Evolutionary conservation across 176 grass and related monocot genomes (phyloP).

Genomic region (Musa beccarii): DNA sequence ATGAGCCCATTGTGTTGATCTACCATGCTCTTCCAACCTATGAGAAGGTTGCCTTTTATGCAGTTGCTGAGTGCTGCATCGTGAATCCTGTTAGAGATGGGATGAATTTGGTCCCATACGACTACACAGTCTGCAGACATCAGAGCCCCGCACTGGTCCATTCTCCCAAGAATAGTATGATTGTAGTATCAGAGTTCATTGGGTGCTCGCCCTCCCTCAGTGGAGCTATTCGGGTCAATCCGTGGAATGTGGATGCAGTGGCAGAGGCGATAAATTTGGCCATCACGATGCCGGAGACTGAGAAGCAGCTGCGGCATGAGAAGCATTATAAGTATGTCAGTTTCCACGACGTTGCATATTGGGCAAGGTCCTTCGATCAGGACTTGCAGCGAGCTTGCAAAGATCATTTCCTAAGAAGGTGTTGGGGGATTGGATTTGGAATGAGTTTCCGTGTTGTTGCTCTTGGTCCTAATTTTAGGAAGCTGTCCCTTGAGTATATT

Average conservation of each 20-base stretch:
- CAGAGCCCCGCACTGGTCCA: constrained; percentile 17
- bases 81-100: constrained; percentile 53
- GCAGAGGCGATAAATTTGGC: constrained; percentile 33
- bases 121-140: constrained; percentile 46
- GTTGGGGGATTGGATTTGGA: constrained; percentile 38
- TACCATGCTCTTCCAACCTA: constrained; percentile 29
- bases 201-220: constrained; percentile 58
- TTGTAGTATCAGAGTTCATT: constrained; percentile 54
- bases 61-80: constrained; percentile 40
- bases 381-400: constrained; percentile 42
- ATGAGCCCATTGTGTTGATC: constrained; percentile 45
- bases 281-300: constrained; percentile 10
- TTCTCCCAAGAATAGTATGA: constrained; percentile 26
- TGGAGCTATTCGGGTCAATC: constrained; percentile 47
- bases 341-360: constrained; percentile 46
- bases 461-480: constrained; percentile 42
- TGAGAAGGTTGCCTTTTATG: constrained; percentile 55
- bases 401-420: constrained; percentile 30
- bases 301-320: constrained; percentile 47
- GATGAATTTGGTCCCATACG: constrained; percentile 43
- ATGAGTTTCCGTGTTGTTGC: constrained; percentile 45
- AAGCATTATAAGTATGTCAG: constrained; percentile 58
- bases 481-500: constrained; percentile 41
- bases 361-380: constrained; percentile 46
- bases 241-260: constrained; percentile 50